Conservation (phyloP, 495 filamentous ascomycete genomes). For the Podospora sp. region DNA sequence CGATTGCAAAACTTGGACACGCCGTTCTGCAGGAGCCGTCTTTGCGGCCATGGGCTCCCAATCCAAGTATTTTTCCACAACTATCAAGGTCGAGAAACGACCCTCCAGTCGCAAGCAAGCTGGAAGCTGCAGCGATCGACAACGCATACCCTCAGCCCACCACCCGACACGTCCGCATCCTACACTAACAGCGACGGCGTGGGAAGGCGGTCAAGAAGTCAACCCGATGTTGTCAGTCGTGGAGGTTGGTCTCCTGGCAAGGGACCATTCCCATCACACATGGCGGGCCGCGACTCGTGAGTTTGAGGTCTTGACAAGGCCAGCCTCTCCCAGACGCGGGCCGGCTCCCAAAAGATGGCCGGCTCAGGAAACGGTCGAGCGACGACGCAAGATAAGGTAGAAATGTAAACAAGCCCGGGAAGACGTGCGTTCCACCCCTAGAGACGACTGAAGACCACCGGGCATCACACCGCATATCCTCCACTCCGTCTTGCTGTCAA, state of each 20-base stretch:
- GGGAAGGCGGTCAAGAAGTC: background rate
- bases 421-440: background rate
- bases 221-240: background rate
- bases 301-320: background rate
- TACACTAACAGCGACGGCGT: background rate
- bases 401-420: slow-evolving; percentile 5
- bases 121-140: slow-evolving; percentile 20
- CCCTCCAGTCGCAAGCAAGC: background rate
- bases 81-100: slow-evolving; percentile 2
- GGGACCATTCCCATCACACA: slow-evolving; percentile 7
- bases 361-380: background rate
- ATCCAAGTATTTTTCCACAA: slow-evolving; percentile 8
- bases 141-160: slow-evolving; percentile 1
- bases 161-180: background rate
- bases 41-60: background rate
- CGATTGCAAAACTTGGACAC: slow-evolving; percentile 3
- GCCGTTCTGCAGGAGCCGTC: background rate
- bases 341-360: no score
- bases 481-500: no score
- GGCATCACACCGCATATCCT: background rate
- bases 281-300: slow-evolving; percentile 12
- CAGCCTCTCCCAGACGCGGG: background rate
- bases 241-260: slow-evolving; percentile 1
- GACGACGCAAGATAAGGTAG: background rate
- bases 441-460: background rate